These are phyloP conservation scores for Scortechinia acanthostroma DNA, from an alignment of 2,329 filamentous ascomycete genomes.

Conservation along the genomic window DNA sequence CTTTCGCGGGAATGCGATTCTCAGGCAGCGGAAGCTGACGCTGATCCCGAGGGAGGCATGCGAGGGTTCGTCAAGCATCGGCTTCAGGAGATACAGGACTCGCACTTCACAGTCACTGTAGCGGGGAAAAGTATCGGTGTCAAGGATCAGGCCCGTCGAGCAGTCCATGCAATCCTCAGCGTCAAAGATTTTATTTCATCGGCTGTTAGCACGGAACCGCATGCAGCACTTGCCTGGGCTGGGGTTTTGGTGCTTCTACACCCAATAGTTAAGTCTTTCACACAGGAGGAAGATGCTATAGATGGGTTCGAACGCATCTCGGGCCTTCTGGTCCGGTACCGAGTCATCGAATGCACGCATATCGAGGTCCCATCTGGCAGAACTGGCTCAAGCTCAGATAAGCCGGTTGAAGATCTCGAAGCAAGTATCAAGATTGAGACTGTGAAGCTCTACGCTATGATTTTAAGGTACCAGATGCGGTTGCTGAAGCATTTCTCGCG, in stretches of 20 bases:
- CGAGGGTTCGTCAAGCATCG: too few relatives aligned
- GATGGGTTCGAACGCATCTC: background rate
- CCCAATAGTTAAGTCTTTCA: slow-evolving; percentile 4
- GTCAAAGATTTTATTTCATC: slow-evolving; percentile 5
- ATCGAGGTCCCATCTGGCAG: background rate
- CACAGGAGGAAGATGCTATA: background rate
- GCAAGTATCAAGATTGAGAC: background rate
- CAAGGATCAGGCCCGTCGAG: too few relatives aligned
- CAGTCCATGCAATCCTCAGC: too few relatives aligned
- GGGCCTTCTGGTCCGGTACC: background rate
- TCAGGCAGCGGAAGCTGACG: too few relatives aligned
- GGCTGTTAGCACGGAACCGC: slow-evolving; percentile 6
- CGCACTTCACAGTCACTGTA: too few relatives aligned
- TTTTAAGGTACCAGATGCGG: background rate
- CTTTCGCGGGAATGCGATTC: too few relatives aligned
- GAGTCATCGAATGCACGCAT: background rate
- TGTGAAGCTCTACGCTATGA: background rate
- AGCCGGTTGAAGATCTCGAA: background rate
- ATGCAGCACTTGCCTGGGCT: slow-evolving; percentile 10
- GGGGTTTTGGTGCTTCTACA: slow-evolving; percentile 6
- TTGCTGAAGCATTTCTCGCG: background rate
- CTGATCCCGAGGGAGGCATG: too few relatives aligned
- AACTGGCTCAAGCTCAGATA: background rate
- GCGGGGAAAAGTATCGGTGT: too few relatives aligned
- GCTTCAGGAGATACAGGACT: too few relatives aligned